These are phyloP conservation scores for Zygosaccharomyces rouxii DNA, from an alignment of 805 yeast species.

Conservation along the genomic window DNA sequence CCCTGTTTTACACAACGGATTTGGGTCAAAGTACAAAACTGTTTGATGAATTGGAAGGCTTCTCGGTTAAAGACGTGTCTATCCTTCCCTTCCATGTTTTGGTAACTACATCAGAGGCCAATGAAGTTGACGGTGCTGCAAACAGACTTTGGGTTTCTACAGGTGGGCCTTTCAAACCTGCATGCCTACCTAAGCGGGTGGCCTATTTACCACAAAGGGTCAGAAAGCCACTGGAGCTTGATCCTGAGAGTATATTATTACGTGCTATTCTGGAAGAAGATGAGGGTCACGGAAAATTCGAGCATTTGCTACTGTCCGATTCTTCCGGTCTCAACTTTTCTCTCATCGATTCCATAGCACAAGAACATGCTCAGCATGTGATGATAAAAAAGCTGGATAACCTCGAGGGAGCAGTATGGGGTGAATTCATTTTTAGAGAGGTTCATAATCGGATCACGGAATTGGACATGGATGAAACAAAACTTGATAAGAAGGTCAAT, in stretches of 20 bases:
- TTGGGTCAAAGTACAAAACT: conserved; percentile 45
- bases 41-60: conserved; percentile 30
- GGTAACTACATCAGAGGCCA: conserved; percentile 27
- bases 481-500: conserved; percentile 2
- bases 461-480: conserved; percentile 18
- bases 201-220: conserved; percentile 36
- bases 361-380: conserved; percentile 7
- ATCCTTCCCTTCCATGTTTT: conserved; percentile 23
- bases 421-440: conserved; percentile 22
- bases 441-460: conserved; percentile 23
- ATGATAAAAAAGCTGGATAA: conserved; percentile 5
- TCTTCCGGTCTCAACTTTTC: conserved; percentile 31
- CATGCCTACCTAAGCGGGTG: conserved; percentile 37
- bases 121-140: conserved; percentile 26
- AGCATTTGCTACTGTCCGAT: conserved; percentile 26
- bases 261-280: conserved; percentile 5
- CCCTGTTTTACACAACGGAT: conserved; percentile 37
- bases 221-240: conserved; percentile 36
- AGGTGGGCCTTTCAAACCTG: conserved; percentile 42
- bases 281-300: conserved; percentile 14
- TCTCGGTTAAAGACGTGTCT: conserved; percentile 20
- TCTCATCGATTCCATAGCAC: conserved; percentile 11
- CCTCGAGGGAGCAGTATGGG: conserved; percentile 25
- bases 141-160: conserved; percentile 40
- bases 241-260: conserved; percentile 8